Base-by-base conservation (phyloP, 2,329 filamentous ascomycete genomes). In the Torrubiella hemipterigena region DNA sequence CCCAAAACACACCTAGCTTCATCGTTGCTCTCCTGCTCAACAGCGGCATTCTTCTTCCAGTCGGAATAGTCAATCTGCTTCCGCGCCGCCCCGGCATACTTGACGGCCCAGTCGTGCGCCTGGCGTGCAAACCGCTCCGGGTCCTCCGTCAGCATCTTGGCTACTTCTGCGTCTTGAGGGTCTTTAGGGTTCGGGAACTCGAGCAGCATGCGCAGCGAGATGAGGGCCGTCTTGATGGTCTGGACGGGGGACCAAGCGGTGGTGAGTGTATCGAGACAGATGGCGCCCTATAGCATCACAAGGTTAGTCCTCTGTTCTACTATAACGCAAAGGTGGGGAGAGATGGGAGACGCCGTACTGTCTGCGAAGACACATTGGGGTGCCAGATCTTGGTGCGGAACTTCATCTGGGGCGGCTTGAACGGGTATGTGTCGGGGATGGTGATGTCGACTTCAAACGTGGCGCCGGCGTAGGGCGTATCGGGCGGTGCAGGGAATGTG, bases 331-430 rank as follows among this genome's bases (percentile, higher is more conserved):
- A 21, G 21, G 16, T 12, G 2, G 18, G 14, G 27, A 34, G 12
- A 30, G 23, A 15, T 17, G n/a, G 30, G 13, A 3, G 12, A 17
- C 7, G 13, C 65, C 77, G 49, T 61, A 93, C 86, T 24, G 87
- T 95, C 52, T 91, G 81, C 48, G 81, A 89, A 67, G 83, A 93
- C 59, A 98, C 75, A 51, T 98, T 98, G 20, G 91, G 91, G 55
- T 98, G 91, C 87, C 87, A 98, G 45, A 96, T 80, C 56, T 80
- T 87, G 41, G 91, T 98, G 41, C 80, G 73, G 50, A 96, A 96
- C 46, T 75, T 80, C 81, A 98, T 96, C 36, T 73, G 56, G 5
- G 91, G 91, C 4, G 89, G 84, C 45, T 86, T 81, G 63, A 98
- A 98, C 0, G 91, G 91, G 49, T 98, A 98, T 43, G 82, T 81